Evolutionary conservation across 176 grass and related monocot genomes (phyloP).

Genomic region (Guadua angustifolia): DNA sequence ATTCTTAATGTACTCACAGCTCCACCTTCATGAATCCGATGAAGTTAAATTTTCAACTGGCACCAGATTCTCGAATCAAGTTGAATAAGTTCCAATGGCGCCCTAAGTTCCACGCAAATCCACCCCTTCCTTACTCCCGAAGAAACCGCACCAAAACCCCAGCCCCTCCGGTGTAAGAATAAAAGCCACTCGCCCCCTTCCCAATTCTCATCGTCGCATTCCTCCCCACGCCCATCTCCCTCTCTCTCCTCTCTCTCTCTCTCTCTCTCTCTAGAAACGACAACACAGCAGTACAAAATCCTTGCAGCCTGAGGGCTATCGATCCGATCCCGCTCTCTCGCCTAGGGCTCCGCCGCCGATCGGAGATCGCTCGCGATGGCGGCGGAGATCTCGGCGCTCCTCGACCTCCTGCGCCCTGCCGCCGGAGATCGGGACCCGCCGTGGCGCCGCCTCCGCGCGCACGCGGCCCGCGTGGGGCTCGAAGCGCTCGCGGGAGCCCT

Average conservation of each 20-base stretch:
- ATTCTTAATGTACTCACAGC: no score
- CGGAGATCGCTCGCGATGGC: slow-evolving; percentile 50
- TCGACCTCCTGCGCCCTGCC: slow-evolving; percentile 42
- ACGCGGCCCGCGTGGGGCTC: slow-evolving; percentile 43
- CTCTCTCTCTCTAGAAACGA: slow-evolving; percentile 21
- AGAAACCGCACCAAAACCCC: slow-evolving; percentile 11
- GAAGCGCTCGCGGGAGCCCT: slow-evolving; percentile 46
- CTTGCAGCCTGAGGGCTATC: slow-evolving; percentile 29
- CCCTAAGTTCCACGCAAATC: no score
- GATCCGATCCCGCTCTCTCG: not conserved
- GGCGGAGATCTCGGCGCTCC: slow-evolving; percentile 59
- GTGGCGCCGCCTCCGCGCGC: slow-evolving; percentile 34
- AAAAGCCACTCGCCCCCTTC: not conserved
- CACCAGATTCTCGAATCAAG: no score
- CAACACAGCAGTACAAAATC: slow-evolving; percentile 37
- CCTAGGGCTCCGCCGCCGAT: slow-evolving; percentile 44
- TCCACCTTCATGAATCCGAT: no score
- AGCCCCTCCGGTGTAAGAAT: not conserved
- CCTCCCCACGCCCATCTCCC: not conserved
- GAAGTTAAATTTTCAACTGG: no score
- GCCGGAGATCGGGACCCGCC: slow-evolving; percentile 35
- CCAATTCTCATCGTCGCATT: not conserved
- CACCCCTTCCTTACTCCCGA: not conserved
- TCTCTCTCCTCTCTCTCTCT: not conserved
- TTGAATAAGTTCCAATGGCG: no score